Percentiles rank a stretch among this genome's conserved stretches.
Evolutionary conservation across 1,284 basidiomycete genomes (phyloP).

Genomic region (Xerocomus minutiporus): DNA sequence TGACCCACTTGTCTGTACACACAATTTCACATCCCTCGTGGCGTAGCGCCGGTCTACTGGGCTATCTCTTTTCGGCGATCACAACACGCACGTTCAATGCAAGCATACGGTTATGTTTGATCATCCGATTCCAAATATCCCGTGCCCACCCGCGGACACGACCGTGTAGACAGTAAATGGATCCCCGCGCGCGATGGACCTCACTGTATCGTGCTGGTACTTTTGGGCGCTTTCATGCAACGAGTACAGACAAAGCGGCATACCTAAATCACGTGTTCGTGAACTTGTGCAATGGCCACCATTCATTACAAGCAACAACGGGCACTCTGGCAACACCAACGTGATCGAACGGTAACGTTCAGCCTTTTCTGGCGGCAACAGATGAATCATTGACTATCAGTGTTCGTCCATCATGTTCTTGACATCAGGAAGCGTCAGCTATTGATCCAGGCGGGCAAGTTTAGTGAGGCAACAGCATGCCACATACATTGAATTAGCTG

Average conservation of each 20-base stretch:
- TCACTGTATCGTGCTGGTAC: not conserved
- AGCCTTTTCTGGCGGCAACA: not conserved
- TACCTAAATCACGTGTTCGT: not conserved
- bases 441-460: not conserved
- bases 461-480: not conserved
- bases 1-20: constrained; percentile 2
- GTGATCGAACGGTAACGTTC: not conserved
- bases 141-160: constrained; percentile 8
- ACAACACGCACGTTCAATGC: constrained; percentile 16
- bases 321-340: not conserved
- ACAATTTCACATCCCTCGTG: constrained; percentile 13
- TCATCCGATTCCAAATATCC: constrained; percentile 7
- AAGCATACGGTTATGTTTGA: not conserved
- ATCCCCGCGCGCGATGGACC: not conserved
- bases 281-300: not conserved
- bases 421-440: not conserved
- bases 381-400: not conserved
- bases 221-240: not conserved
- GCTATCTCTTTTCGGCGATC: constrained; percentile 16
- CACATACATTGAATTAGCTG: not conserved
- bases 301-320: not conserved
- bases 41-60: not conserved
- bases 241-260: not conserved
- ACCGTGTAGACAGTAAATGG: constrained; percentile 1
- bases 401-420: not conserved